These are phyloP conservation scores for Colletotrichum gigasporum DNA, from an alignment of 2,329 filamentous ascomycete genomes.

Conservation along the genomic window DNA sequence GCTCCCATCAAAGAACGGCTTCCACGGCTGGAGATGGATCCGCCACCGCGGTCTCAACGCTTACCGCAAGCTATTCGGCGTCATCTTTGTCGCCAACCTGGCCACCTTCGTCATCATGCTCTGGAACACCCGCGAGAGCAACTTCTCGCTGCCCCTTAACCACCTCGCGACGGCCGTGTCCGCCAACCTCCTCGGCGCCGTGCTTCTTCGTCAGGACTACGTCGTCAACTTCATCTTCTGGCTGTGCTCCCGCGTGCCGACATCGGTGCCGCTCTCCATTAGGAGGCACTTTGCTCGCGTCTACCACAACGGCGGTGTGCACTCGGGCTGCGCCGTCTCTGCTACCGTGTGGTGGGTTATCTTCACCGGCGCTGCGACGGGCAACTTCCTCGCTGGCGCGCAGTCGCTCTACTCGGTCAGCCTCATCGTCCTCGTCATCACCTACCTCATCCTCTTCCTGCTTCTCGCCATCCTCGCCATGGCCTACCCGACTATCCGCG, in stretches of 20 bases:
- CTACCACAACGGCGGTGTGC: slow-evolving; percentile 62
- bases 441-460: slow-evolving; percentile 66
- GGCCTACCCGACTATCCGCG: slow-evolving; percentile 72
- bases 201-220: slow-evolving; percentile 62
- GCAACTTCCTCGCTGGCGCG: slow-evolving; percentile 47
- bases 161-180: slow-evolving; percentile 54
- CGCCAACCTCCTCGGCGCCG: slow-evolving; percentile 58
- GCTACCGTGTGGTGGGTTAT: slow-evolving; percentile 59
- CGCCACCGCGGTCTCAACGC: slow-evolving; percentile 58
- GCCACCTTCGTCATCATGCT: slow-evolving; percentile 56
- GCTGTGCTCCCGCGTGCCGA: slow-evolving; percentile 53
- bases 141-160: slow-evolving; percentile 41
- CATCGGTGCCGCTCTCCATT: slow-evolving; percentile 56
- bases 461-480: slow-evolving; percentile 68
- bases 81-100: slow-evolving; percentile 61
- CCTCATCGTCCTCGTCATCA: slow-evolving; percentile 56
- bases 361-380: slow-evolving; percentile 45
- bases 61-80: slow-evolving; percentile 66
- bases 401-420: slow-evolving; percentile 11
- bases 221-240: slow-evolving; percentile 64
- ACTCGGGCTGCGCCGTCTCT: slow-evolving; percentile 59
- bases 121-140: slow-evolving; percentile 32
- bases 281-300: slow-evolving; percentile 58
- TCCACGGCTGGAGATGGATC: slow-evolving; percentile 50
- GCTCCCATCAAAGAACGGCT: slow-evolving; percentile 52